A percentile compares a stretch with the other conserved stretches of the same genome.
Conservation (phyloP, 345 rosid genomes). For the Eucalyptus guilfoylei region DNA sequence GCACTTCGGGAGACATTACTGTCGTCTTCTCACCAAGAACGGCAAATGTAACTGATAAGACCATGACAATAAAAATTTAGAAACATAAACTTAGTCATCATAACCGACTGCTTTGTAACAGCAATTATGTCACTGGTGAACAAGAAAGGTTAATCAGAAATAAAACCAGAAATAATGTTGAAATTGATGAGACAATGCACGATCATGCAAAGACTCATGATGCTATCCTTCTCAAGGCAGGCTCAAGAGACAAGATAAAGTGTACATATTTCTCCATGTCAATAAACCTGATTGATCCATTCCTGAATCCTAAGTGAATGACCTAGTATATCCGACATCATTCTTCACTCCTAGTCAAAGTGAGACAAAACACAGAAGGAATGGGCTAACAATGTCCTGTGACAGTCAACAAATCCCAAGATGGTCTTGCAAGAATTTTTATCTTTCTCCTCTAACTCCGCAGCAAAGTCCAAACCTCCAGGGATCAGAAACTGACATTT, state of each 20-base stretch:
- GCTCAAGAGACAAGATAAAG: background rate
- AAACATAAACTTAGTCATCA: background rate
- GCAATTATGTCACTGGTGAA: background rate
- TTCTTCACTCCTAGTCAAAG: background rate
- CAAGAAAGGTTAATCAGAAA: background rate
- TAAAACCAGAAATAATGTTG: background rate
- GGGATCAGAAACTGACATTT: background rate
- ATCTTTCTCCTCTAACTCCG: background rate
- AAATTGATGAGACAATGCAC: background rate
- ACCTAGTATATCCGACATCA: background rate
- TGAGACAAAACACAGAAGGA: background rate
- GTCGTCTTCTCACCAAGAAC: slow-evolving; percentile 97
- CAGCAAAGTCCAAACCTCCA: background rate
- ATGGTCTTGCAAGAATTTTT: background rate
- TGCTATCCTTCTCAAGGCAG: background rate
- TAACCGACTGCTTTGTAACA: background rate
- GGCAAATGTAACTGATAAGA: slow-evolving; percentile 58
- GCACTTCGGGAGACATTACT: slow-evolving; percentile 96
- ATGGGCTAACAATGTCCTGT: background rate
- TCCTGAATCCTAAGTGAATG: background rate
- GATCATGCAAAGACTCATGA: background rate
- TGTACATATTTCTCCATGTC: background rate
- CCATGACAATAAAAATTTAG: background rate
- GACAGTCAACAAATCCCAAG: background rate
- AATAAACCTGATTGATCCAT: background rate